These are phyloP conservation scores for Leucoagaricus sp. DNA, from an alignment of 1,284 basidiomycete species.

Conservation along the genomic window DNA sequence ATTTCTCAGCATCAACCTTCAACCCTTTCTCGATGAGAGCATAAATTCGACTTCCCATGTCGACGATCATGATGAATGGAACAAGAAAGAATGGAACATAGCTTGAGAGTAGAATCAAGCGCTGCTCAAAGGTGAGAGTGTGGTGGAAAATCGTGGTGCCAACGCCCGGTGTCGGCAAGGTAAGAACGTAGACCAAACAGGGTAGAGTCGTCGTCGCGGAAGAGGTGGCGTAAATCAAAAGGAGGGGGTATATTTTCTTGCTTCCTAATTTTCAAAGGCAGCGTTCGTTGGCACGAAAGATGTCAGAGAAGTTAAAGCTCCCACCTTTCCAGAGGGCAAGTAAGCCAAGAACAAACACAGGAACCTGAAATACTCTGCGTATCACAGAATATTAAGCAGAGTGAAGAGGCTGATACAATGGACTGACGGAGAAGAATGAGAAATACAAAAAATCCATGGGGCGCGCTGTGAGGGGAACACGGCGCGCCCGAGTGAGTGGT, in stretches of 20 bases:
- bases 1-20: constrained; percentile 23
- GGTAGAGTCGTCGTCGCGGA: constrained; percentile 78
- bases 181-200: constrained; percentile 62
- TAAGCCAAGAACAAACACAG: constrained; percentile 72
- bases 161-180: constrained; percentile 34
- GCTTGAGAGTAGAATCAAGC: constrained; percentile 59
- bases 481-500: not conserved
- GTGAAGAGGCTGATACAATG: not conserved
- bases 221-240: constrained; percentile 72
- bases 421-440: constrained; percentile 58
- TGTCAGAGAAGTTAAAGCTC: too few species aligned
- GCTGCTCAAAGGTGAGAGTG: constrained; percentile 46
- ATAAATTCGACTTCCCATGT: constrained; percentile 59
- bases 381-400: not conserved
- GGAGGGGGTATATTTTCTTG: constrained; percentile 22
- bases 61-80: constrained; percentile 70
- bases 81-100: constrained; percentile 80
- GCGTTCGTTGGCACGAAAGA: too few species aligned
- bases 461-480: constrained; percentile 35
- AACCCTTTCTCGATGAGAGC: constrained; percentile 23
- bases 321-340: constrained; percentile 66
- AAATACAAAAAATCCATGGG: constrained; percentile 67
- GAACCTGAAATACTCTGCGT: constrained; percentile 71
- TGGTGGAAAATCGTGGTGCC: constrained; percentile 29
- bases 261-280: too few species aligned